Conservation (phyloP, 2,329 filamentous ascomycete genomes). For the Colletotrichum graminicola region DNA sequence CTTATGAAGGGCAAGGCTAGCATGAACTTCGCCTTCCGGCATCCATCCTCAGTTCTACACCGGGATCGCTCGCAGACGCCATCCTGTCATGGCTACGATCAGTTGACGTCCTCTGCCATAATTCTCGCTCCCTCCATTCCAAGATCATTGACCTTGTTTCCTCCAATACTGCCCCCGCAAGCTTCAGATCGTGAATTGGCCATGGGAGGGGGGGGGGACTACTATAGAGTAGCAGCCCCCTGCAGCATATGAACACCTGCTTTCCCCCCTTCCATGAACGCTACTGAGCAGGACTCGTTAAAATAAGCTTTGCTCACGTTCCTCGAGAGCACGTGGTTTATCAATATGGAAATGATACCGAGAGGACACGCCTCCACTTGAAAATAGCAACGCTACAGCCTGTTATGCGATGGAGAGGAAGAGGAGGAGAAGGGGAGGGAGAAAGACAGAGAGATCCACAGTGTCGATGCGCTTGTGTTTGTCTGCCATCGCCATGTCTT, state of each 20-base stretch:
- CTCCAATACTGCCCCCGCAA: constrained; percentile 48
- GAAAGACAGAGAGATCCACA: neutral
- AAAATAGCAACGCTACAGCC: neutral
- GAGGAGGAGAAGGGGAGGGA: neutral
- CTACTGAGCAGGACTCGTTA: neutral
- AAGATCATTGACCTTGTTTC: constrained; percentile 49
- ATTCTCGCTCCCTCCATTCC: constrained; percentile 47
- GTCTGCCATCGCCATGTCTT: neutral
- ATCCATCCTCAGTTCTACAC: neutral
- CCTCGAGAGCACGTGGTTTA: constrained; percentile 2
- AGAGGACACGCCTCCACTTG: neutral
- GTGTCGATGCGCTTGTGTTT: neutral
- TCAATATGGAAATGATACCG: neutral
- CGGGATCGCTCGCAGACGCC: constrained; percentile 44
- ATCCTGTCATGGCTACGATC: constrained; percentile 46
- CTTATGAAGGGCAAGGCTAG: constrained; percentile 2
- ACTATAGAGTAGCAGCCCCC: neutral
- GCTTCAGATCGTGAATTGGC: constrained; percentile 47
- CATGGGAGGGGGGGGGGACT: constrained; percentile 31
- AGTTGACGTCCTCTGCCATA: constrained; percentile 49
- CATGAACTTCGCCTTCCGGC: neutral
- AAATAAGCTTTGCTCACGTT: neutral
- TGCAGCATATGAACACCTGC: neutral
- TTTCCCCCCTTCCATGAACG: neutral
- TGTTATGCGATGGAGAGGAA: no score